Evolutionary conservation across 345 rosid species (phyloP).

Genomic region (Fremontodendron californicum): DNA sequence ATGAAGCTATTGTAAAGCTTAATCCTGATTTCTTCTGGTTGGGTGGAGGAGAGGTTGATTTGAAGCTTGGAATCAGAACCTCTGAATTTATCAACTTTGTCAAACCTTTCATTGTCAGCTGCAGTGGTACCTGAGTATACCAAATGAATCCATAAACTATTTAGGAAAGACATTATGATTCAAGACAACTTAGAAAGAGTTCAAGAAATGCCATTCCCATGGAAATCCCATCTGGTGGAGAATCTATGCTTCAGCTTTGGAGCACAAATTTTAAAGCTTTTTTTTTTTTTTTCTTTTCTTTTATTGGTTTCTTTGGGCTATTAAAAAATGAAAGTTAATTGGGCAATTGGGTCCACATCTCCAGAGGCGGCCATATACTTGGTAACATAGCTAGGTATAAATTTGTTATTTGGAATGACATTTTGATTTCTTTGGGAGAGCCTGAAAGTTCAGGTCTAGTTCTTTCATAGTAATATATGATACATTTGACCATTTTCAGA

Average conservation of each 20-base stretch:
- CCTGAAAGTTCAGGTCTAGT: not conserved
- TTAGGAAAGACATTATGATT: not conserved
- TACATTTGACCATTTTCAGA: not conserved
- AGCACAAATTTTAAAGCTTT: too few relatives aligned
- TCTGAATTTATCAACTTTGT: constrained; percentile 60
- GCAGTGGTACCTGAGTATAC: constrained; percentile 39
- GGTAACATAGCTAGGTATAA: not conserved
- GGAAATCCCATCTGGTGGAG: not conserved
- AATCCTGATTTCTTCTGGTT: constrained; percentile 84
- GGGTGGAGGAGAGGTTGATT: constrained; percentile 85
- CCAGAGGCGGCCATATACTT: not conserved
- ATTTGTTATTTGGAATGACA: not conserved
- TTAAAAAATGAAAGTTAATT: not conserved
- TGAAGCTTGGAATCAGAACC: constrained; percentile 84
- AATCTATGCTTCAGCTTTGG: not conserved
- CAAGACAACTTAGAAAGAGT: not conserved
- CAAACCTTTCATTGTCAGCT: constrained; percentile 69
- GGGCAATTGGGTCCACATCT: not conserved
- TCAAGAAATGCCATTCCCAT: not conserved
- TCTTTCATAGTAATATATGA: not conserved
- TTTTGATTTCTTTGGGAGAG: not conserved
- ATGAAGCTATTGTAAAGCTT: constrained; percentile 80
- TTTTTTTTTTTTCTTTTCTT: too few relatives aligned
- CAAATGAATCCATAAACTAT: constrained; percentile 2
- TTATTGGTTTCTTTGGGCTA: not conserved